phyloP scores from a whole-genome alignment of 208 protist genomes.

The Leptomonas pyrrhocoris region DNA sequence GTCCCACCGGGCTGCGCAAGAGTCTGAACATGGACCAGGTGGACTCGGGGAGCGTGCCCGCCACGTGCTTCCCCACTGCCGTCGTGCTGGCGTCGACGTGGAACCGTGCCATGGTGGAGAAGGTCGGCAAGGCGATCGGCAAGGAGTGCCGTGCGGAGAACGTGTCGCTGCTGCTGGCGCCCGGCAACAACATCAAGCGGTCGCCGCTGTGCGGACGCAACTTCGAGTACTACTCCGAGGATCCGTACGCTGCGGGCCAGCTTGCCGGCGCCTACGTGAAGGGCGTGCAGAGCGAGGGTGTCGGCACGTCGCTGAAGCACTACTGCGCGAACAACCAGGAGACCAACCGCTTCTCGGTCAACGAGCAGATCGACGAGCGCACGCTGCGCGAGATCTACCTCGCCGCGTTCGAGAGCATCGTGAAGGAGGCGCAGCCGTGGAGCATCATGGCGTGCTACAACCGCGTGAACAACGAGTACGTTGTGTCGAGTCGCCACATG shows the following conservation, averaged over 20 bases:
- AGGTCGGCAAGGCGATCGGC: slow-evolving; percentile 10
- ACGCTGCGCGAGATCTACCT: slow-evolving; percentile 55
- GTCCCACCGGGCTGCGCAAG: slow-evolving; percentile 19
- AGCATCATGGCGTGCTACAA: slow-evolving; percentile 52
- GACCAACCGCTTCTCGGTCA: slow-evolving; percentile 13
- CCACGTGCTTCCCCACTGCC: slow-evolving; percentile 28
- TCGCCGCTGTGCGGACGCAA: slow-evolving; percentile 46
- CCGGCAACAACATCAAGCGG: slow-evolving; percentile 33
- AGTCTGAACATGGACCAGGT: background rate
- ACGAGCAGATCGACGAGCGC: slow-evolving; percentile 36
- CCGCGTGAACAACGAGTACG: slow-evolving; percentile 33
- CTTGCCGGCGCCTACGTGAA: slow-evolving; percentile 22
- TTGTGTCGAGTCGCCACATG: slow-evolving; percentile 50
- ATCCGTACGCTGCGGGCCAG: slow-evolving; percentile 30
- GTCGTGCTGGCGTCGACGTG: slow-evolving; percentile 29
- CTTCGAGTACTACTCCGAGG: slow-evolving; percentile 59
- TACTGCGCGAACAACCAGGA: slow-evolving; percentile 58
- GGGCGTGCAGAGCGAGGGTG: slow-evolving; percentile 37
- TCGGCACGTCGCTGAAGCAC: slow-evolving; percentile 48
- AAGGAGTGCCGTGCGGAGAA: slow-evolving; percentile 21
- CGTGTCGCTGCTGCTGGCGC: slow-evolving; percentile 20
- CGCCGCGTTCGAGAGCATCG: slow-evolving; percentile 38
- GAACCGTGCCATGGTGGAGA: slow-evolving; percentile 17
- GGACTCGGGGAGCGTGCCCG: slow-evolving; percentile 10
- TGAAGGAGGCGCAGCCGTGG: slow-evolving; percentile 23